Percentiles rank a stretch among this genome's conserved stretches.
phyloP scores from a whole-genome alignment of 805 yeast genomes.

The Ogataea chonburiensis region DNA sequence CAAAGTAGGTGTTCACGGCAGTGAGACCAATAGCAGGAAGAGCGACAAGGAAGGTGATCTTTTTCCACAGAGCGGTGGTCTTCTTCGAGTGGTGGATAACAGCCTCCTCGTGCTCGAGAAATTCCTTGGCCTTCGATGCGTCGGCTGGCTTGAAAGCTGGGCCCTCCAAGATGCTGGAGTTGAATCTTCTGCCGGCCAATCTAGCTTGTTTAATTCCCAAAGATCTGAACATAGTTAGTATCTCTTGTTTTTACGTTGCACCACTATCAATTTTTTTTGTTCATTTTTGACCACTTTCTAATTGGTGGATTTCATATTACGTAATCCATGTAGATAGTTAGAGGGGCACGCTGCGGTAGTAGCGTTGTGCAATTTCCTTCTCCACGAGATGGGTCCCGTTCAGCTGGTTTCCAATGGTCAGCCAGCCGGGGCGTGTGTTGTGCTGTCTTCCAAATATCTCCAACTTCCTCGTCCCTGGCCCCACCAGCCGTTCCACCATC shows the following conservation, averaged over 20 bases:
- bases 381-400: slow-evolving; percentile 59
- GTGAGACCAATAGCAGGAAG: slow-evolving; percentile 76
- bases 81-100: slow-evolving; percentile 76
- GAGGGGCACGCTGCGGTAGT: slow-evolving; percentile 9
- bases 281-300: slow-evolving; percentile 6
- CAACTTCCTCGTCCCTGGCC: slow-evolving; percentile 69
- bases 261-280: slow-evolving; percentile 12
- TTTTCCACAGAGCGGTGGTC: slow-evolving; percentile 81
- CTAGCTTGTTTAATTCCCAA: slow-evolving; percentile 33
- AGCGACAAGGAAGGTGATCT: slow-evolving; percentile 76
- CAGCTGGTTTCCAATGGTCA: slow-evolving; percentile 78
- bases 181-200: slow-evolving; percentile 35
- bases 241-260: slow-evolving; percentile 10
- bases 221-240: slow-evolving; percentile 43
- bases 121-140: slow-evolving; percentile 70
- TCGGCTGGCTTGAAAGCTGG: slow-evolving; percentile 51
- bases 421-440: slow-evolving; percentile 87
- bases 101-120: slow-evolving; percentile 57
- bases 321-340: slow-evolving; percentile 1
- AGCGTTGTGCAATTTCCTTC: slow-evolving; percentile 43
- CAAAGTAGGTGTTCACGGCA: slow-evolving; percentile 75
- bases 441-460: slow-evolving; percentile 90
- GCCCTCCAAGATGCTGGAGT: slow-evolving; percentile 28
- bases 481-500: slow-evolving; percentile 81
- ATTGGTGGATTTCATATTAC: slow-evolving; percentile 8